These are phyloP conservation scores for Elongisporangium anandrum DNA, from an alignment of 352 stramenopile genomes.

Conservation along the genomic window DNA sequence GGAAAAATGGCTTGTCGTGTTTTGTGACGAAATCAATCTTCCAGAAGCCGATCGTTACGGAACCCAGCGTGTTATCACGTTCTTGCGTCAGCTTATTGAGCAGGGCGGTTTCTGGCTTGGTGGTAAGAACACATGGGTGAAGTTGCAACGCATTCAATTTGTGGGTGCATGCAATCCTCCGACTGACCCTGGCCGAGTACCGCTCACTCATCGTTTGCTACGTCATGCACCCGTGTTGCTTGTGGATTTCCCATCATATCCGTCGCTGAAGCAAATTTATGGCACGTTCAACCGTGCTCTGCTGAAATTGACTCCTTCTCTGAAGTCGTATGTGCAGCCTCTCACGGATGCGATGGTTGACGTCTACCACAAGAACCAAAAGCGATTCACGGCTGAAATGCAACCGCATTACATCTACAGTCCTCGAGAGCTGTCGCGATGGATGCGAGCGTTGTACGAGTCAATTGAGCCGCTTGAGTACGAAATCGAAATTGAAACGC, in stretches of 20 bases:
- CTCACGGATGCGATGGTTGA: constrained; percentile 99
- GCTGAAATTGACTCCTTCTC: constrained; percentile 97
- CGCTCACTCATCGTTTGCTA: constrained; percentile 96
- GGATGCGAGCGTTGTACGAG: constrained; percentile 99
- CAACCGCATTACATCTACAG: constrained; percentile 99
- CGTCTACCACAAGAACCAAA: constrained; percentile 97
- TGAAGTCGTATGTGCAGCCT: constrained; percentile 95
- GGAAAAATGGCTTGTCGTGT: constrained; percentile 99
- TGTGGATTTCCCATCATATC: constrained; percentile 97
- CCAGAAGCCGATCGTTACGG: constrained; percentile 98
- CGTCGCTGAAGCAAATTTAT: constrained; percentile 98
- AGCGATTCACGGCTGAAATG: constrained; percentile 91
- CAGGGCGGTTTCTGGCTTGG: constrained; percentile 92
- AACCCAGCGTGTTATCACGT: constrained; percentile 99
- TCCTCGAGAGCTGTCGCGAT: constrained; percentile 97
- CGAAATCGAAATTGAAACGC: constrained; percentile 93
- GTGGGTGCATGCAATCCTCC: constrained; percentile 99
- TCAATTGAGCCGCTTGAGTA: constrained; percentile 95
- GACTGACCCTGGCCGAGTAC: constrained; percentile 97
- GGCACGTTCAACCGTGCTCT: constrained; percentile 98
- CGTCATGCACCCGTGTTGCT: constrained; percentile 98
- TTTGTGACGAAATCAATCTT: constrained; percentile 99
- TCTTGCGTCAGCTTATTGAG: constrained; percentile 98
- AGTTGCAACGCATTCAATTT: constrained; percentile 93
- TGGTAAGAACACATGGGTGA: constrained; percentile 89